A percentile compares a stretch with the other conserved stretches of the same genome.
Evolutionary conservation across 2,329 filamentous ascomycete species (phyloP).

Genomic region (Fusarium camptoceras): DNA sequence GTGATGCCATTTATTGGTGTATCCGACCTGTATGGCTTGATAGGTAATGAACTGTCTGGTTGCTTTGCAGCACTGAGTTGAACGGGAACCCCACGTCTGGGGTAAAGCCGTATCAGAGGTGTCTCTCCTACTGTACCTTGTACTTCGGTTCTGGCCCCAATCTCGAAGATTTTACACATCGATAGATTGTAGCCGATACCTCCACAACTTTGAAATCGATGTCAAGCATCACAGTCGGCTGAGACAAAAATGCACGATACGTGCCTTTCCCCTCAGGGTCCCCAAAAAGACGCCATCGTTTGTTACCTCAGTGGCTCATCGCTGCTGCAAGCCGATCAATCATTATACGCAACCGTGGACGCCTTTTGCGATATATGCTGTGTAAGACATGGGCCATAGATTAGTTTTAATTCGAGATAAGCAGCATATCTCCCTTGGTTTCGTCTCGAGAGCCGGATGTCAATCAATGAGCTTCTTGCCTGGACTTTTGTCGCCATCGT

Average conservation of each 20-base stretch:
- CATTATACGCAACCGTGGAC: conserved; percentile 17
- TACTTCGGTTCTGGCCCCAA: neutral
- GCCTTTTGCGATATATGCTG: conserved; percentile 1
- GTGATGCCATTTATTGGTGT: conserved; percentile 9
- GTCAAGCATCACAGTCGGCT: conserved; percentile 2
- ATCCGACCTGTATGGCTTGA: conserved; percentile 15
- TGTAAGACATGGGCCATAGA: conserved; percentile 25
- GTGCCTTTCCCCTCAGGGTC: conserved; percentile 26
- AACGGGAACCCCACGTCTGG: conserved; percentile 24
- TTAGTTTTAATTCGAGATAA: conserved; percentile 7
- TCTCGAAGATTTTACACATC: neutral
- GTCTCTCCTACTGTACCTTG: conserved; percentile 9
- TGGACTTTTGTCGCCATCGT: conserved; percentile 15
- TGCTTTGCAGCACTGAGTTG: conserved; percentile 7
- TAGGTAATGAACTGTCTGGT: conserved; percentile 14
- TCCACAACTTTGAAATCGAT: conserved; percentile 1
- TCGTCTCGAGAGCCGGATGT: conserved; percentile 4
- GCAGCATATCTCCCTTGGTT: conserved; percentile 23
- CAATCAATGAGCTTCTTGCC: conserved; percentile 9
- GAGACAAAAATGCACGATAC: conserved; percentile 9
- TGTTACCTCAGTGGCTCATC: conserved; percentile 11
- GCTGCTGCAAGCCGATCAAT: conserved; percentile 27
- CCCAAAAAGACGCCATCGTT: conserved; percentile 18
- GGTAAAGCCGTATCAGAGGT: conserved; percentile 5
- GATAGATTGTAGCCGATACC: neutral